These are phyloP conservation scores for Neofusicoccum sp. DNA, from an alignment of 2,329 filamentous ascomycete species.

Conservation along the genomic window DNA sequence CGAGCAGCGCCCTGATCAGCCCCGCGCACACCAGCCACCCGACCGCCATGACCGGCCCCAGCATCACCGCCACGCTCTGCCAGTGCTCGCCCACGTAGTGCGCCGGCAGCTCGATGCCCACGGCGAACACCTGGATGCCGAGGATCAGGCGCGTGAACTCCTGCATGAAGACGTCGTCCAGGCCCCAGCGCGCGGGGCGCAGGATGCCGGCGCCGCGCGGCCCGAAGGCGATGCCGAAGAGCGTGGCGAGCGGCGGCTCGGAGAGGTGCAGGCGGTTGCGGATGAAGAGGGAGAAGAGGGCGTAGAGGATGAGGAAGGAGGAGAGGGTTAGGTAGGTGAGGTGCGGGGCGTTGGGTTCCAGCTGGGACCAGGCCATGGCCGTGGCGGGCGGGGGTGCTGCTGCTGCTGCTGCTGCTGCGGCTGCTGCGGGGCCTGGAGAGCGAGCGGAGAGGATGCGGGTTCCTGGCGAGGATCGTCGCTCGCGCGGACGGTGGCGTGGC, in stretches of 20 bases:
- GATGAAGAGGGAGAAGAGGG: slow-evolving; percentile 47
- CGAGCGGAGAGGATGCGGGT: too few relatives aligned
- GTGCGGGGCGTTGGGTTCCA: slow-evolving; percentile 48
- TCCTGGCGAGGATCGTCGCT: too few relatives aligned
- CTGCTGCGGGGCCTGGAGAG: too few relatives aligned
- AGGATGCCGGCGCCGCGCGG: slow-evolving; percentile 41
- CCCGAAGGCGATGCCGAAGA: slow-evolving; percentile 47
- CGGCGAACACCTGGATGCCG: slow-evolving; percentile 42
- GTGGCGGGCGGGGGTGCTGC: too few relatives aligned
- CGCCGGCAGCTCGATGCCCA: slow-evolving; percentile 40
- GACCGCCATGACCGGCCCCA: slow-evolving; percentile 53
- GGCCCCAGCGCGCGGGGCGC: slow-evolving; percentile 43
- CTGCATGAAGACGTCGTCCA: slow-evolving; percentile 42
- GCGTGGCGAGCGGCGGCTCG: slow-evolving; percentile 48
- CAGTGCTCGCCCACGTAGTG: slow-evolving; percentile 53
- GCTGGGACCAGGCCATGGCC: slow-evolving; percentile 42
- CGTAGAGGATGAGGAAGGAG: slow-evolving; percentile 46
- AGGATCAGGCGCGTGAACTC: slow-evolving; percentile 46
- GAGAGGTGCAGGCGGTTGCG: slow-evolving; percentile 49
- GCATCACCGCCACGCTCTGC: slow-evolving; percentile 48
- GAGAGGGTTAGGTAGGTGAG: slow-evolving; percentile 46
- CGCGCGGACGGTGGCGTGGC: too few relatives aligned
- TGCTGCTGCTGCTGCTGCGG: too few relatives aligned
- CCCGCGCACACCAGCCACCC: slow-evolving; percentile 49
- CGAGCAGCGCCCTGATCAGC: slow-evolving; percentile 49